Evolutionary conservation across 495 filamentous ascomycete genomes (phyloP).

Genomic region (Penicillium odoratum): DNA sequence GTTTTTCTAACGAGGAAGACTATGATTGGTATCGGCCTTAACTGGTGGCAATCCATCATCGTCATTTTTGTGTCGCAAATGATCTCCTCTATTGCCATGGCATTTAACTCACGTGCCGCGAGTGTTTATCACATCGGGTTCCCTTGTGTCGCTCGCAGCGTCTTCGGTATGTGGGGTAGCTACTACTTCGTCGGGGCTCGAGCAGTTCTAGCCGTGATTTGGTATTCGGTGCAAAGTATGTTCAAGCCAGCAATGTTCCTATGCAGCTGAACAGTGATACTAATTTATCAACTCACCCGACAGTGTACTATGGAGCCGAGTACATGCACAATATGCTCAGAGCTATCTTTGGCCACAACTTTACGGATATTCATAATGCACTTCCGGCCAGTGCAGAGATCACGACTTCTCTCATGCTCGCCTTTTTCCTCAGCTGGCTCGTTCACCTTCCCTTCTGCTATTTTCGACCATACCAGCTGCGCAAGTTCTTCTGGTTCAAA

Average conservation of each 20-base stretch:
- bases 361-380: slow-evolving; percentile 3
- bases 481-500: slow-evolving; percentile 7
- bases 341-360: slow-evolving; percentile 6
- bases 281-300: background rate
- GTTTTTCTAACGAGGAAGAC: background rate
- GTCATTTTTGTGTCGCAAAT: slow-evolving; percentile 7
- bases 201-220: slow-evolving; percentile 7
- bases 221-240: slow-evolving; percentile 10
- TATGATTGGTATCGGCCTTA: slow-evolving; percentile 9
- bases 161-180: slow-evolving; percentile 10
- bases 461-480: slow-evolving; percentile 8
- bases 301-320: slow-evolving; percentile 6
- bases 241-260: background rate
- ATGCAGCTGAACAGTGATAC: background rate
- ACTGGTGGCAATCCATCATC: slow-evolving; percentile 10
- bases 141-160: slow-evolving; percentile 5
- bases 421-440: slow-evolving; percentile 7
- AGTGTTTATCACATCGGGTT: slow-evolving; percentile 5
- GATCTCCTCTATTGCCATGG: slow-evolving; percentile 8
- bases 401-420: slow-evolving; percentile 5
- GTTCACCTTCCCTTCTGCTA: slow-evolving; percentile 8
- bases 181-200: slow-evolving; percentile 6
- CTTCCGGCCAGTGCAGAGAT: slow-evolving; percentile 6
- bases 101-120: slow-evolving; percentile 4
- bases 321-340: slow-evolving; percentile 7